These are phyloP conservation scores for Claviceps lovelessii DNA, from an alignment of 2,329 filamentous ascomycete genomes.

Conservation along the genomic window DNA sequence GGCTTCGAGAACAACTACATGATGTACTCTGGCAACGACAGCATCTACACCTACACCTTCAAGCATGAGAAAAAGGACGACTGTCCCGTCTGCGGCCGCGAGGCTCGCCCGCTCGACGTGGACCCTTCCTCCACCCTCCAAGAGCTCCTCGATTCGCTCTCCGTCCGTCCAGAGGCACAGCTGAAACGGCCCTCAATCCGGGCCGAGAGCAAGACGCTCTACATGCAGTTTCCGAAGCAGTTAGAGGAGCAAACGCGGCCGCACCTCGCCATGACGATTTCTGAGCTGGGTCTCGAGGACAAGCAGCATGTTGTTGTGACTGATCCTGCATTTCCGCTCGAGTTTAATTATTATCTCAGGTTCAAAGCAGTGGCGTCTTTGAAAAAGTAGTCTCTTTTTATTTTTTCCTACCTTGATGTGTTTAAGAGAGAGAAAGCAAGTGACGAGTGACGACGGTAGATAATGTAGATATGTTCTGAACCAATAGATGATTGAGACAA, in stretches of 20 bases:
- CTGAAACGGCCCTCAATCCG: constrained; percentile 86
- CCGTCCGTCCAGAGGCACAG: constrained; percentile 73
- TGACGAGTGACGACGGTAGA: not conserved
- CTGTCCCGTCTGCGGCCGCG: constrained; percentile 83
- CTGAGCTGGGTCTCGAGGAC: constrained; percentile 55
- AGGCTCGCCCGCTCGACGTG: constrained; percentile 61
- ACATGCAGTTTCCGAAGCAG: constrained; percentile 71
- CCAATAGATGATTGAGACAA: not conserved
- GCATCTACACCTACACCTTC: constrained; percentile 95
- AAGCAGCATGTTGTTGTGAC: constrained; percentile 87
- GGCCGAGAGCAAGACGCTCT: constrained; percentile 66
- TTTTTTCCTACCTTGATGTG: not conserved
- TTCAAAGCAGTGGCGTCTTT: constrained; percentile 19
- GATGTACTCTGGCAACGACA: constrained; percentile 97
- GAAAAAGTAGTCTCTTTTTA: not conserved
- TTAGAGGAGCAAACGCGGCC: constrained; percentile 72
- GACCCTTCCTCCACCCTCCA: constrained; percentile 59
- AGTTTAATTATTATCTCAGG: constrained; percentile 43
- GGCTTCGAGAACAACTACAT: constrained; percentile 81
- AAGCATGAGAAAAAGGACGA: constrained; percentile 87
- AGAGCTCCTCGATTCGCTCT: constrained; percentile 74
- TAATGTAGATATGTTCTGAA: not conserved
- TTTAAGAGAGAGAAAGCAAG: not conserved
- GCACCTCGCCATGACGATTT: constrained; percentile 67
- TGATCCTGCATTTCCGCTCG: constrained; percentile 73